These are phyloP conservation scores for Trichosporon sp. DNA, from an alignment of 1,284 basidiomycete genomes.

Conservation along the genomic window DNA sequence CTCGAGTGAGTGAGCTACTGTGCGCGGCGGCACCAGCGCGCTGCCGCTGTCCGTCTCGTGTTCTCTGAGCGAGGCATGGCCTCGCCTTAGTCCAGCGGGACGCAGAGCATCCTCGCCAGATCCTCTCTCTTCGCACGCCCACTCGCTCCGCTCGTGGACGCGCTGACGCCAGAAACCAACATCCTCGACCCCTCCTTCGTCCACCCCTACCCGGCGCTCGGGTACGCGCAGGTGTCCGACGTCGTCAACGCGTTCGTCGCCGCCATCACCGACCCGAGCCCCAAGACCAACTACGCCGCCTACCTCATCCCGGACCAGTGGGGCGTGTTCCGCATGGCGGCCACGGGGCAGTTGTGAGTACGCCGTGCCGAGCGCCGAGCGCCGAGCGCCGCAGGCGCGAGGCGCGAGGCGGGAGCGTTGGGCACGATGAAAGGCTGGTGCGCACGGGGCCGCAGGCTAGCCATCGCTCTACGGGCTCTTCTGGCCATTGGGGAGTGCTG, in stretches of 20 bases:
- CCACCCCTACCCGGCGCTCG: conserved; percentile 19
- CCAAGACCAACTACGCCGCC: conserved; percentile 17
- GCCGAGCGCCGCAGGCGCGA: not conserved
- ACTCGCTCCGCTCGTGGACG: not conserved
- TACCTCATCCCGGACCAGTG: conserved; percentile 21
- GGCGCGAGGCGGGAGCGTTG: not conserved
- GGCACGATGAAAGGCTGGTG: no score
- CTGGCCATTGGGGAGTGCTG: no score
- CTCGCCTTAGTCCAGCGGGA: no score
- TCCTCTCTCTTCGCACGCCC: no score
- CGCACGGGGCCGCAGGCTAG: no score
- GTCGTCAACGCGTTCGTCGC: conserved; percentile 17
- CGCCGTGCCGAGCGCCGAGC: no score
- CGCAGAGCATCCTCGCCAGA: no score
- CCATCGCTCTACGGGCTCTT: no score
- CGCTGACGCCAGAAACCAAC: conserved; percentile 14
- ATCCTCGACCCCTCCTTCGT: conserved; percentile 18
- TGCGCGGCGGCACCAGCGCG: no score
- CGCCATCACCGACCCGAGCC: conserved; percentile 13
- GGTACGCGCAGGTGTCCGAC: conserved; percentile 19
- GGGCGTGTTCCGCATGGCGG: conserved; percentile 21
- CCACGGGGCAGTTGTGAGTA: conserved; percentile 14
- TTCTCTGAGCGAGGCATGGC: no score
- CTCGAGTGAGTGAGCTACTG: conserved; percentile 21
- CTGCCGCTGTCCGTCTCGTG: no score